Base-by-base conservation (phyloP, 495 filamentous ascomycete species). In the Penicillium ucsense region DNA sequence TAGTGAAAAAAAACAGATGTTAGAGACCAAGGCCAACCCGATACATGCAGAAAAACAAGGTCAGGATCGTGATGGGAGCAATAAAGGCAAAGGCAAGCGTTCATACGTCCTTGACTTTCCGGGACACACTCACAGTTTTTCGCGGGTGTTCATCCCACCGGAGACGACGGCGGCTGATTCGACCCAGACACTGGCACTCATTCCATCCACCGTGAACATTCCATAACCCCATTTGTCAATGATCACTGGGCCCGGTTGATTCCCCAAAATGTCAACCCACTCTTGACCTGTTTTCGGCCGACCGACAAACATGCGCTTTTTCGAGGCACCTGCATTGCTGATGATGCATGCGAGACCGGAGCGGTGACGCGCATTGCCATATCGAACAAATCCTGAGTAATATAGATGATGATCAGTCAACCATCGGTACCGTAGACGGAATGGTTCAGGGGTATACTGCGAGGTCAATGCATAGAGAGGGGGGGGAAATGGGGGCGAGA, bases 261-360 rank as follows among this genome's bases (percentile, higher is more conserved):
- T 73, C n/a, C 67, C 71, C 9, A 85, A 51, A 6, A 86, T 56
- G 65, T 86, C 81, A 2, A 76, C 78, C 82, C 82, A 86, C 40
- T 59, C 39, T 62, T 83, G 74, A 4, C 72, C 73, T 6, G 68
- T 72, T 59, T 83, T 77, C 4, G 59, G 54, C 54, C 65, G 65
- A 3, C 82, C 82, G 35, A 86, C 77, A 57, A 71, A 76, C 82
- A 86, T 86, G 34, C 67, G 59, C 56, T 80, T 81, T 55, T 64
- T 56, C 4, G 53, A 45, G 20, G 57, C 36, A 4, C 66, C 72
- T 3, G 69, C 70, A 55, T 79, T 81, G 53, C 74, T 80, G 56
- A 85, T 64, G 12, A 84, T 68, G 35, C 76, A 76, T 0, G 80
- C 80, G 35, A 81, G 77, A 0, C 80, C 81, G 39, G 49, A 69